Conservation (phyloP, 2,329 filamentous ascomycete species). For the Aureobasidium namibiae region DNA sequence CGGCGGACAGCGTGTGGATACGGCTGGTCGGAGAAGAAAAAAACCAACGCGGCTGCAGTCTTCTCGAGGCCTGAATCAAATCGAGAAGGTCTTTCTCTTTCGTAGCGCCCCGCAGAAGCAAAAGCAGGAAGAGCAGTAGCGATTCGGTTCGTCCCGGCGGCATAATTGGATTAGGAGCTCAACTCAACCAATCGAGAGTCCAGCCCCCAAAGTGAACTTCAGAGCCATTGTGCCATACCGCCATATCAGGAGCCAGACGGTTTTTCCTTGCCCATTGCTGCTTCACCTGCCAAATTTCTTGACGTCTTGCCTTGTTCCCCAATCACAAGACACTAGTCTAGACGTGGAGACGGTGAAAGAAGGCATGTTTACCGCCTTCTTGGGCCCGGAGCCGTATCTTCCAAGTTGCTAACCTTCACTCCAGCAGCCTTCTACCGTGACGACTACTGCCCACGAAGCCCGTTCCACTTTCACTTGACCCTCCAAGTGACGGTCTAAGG, state of each 20-base stretch:
- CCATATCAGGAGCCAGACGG: constrained; percentile 9
- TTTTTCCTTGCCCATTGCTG: constrained; percentile 6
- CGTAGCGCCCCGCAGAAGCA: constrained; percentile 8
- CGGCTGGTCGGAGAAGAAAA: background rate
- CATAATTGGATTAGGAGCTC: constrained; percentile 8
- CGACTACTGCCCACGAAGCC: background rate
- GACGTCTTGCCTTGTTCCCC: background rate
- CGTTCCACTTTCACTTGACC: background rate
- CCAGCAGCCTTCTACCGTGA: background rate
- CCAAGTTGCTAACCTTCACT: constrained; percentile 7
- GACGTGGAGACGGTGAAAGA: constrained; percentile 7
- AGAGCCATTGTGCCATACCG: constrained; percentile 2
- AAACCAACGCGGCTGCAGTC: background rate
- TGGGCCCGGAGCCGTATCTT: background rate
- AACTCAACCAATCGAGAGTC: constrained; percentile 12
- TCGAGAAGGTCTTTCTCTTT: background rate
- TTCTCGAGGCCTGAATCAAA: background rate
- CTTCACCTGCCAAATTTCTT: background rate
- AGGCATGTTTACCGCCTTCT: constrained; percentile 13
- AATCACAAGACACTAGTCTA: background rate
- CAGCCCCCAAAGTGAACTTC: constrained; percentile 10
- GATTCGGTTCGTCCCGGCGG: constrained; percentile 10
- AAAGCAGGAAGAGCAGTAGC: constrained; percentile 7
- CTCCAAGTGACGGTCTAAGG: background rate
- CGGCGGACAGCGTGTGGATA: background rate